phyloP scores from a whole-genome alignment of 805 yeast species.

The Teunomyces kruisii region DNA sequence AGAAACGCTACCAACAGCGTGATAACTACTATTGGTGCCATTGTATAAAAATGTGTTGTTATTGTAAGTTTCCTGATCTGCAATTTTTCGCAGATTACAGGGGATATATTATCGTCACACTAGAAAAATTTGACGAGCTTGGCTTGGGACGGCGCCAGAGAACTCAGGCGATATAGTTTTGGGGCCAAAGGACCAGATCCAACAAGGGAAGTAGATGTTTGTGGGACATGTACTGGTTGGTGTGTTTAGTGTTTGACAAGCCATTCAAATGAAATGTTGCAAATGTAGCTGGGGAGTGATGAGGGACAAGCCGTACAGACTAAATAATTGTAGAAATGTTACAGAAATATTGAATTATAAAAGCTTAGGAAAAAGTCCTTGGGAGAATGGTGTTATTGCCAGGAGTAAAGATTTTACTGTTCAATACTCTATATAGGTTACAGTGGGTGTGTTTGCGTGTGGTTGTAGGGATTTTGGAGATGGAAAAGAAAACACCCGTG shows the following conservation, averaged over 20 bases:
- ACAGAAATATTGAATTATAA: too few relatives aligned
- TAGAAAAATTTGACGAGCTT: slow-evolving; percentile 4
- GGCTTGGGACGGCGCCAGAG: too few relatives aligned
- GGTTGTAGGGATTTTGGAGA: too few relatives aligned
- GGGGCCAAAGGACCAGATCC: not conserved
- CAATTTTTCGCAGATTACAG: slow-evolving; percentile 3
- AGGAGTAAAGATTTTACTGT: too few relatives aligned
- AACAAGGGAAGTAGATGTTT: not conserved
- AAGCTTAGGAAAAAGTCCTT: too few relatives aligned
- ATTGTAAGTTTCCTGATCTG: not conserved
- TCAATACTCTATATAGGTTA: too few relatives aligned
- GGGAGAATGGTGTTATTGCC: too few relatives aligned
- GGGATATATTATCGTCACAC: slow-evolving; percentile 4
- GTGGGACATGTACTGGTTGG: not conserved
- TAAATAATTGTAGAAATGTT: too few relatives aligned
- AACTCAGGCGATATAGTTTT: too few relatives aligned
- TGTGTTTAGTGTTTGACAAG: too few relatives aligned
- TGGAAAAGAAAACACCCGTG: not conserved
- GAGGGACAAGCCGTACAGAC: not conserved
- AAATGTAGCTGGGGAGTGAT: too few relatives aligned
- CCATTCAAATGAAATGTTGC: not conserved
- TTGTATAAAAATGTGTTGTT: not conserved
- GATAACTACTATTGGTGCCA: not conserved
- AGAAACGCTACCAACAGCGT: not conserved
- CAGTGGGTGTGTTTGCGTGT: too few relatives aligned